A percentile compares a stretch with the other conserved stretches of the same genome.
phyloP scores from a whole-genome alignment of 768 basidiomycete genomes.

The Serpula lacrymans region DNA sequence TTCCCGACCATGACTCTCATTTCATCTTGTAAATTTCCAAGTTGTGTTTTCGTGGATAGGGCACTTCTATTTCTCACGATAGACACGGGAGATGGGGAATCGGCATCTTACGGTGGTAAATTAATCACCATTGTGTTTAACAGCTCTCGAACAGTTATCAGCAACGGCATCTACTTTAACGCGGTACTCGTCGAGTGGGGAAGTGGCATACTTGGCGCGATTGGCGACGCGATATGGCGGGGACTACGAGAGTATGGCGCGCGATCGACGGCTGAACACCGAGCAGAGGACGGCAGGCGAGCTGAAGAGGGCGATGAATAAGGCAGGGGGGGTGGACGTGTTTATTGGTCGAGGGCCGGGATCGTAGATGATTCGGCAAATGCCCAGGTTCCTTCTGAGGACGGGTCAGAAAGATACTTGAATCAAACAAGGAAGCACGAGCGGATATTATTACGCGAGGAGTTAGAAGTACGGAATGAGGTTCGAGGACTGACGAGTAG shows the following conservation, averaged over 20 bases:
- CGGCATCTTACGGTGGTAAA: background rate
- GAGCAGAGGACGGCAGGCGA: constrained; percentile 85
- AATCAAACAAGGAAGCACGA: background rate
- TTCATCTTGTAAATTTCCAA: background rate
- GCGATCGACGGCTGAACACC: constrained; percentile 74
- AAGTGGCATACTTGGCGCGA: constrained; percentile 59
- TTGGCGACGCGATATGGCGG: constrained; percentile 69
- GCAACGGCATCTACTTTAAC: constrained; percentile 41
- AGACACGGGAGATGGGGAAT: background rate
- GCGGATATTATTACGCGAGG: background rate
- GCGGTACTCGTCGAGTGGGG: constrained; percentile 67
- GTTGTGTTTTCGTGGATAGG: constrained; percentile 3
- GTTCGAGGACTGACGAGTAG: too few species aligned
- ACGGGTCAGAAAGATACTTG: too few species aligned
- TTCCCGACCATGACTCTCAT: too few species aligned
- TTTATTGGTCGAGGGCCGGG: constrained; percentile 12
- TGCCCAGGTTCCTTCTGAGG: too few species aligned
- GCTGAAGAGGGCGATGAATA: constrained; percentile 58
- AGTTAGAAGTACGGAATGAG: background rate
- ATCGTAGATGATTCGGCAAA: too few species aligned
- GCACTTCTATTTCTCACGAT: background rate
- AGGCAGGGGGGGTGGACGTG: constrained; percentile 44
- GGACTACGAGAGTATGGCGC: constrained; percentile 73
- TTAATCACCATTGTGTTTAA: constrained; percentile 6
- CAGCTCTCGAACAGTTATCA: constrained; percentile 68